Evolutionary conservation across 495 filamentous ascomycete species (phyloP), one percentile per base, ranked within the genome.

Genomic region (Aspergillus egyptiacus): DNA sequence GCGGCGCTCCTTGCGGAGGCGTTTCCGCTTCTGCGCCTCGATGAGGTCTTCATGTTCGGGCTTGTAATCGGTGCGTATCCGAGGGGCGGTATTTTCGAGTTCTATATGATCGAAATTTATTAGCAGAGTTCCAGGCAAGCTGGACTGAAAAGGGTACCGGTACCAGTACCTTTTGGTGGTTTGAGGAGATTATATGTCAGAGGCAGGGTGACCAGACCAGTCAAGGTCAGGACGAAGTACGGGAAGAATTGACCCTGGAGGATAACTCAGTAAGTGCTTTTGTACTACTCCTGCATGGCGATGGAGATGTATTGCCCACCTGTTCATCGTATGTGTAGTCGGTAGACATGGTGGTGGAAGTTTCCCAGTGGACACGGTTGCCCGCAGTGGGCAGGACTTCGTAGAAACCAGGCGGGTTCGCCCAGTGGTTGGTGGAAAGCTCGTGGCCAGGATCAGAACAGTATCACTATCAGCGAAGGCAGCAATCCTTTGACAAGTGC

Each of bases 321-420:
- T 90, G 78, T 61, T 95, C 88, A 79, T 98, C 93, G 71, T 98
- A 98, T 57, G 84, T 91, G 76, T 98, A 98, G 67, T 97, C 93
- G 56, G 88, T 88, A 62, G 88, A 91, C 89, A 94, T 95, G 59
- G 63, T 80, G 81, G 66, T 61, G 60, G 52, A 54, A 50, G 35
- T 58, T n/a, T 72, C 53, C 67, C 56, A 53, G 59, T 59, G 57
- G 63, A 68, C 64, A 69, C 63, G 62, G 62, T 67, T 60, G 57
- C 64, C 67, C 69, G 57, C 51, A 41, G 47, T 42, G 50, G 57
- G 57, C 57, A 53, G 30, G 51, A 48, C 40, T 46, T 48, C 28
- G 28, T 38, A 22, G 46, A 30, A 55, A 44, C 36, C 30, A 31
- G 33, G 30, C 15, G 20, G 8, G 19, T 50, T 35, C 35, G 27